Evolutionary conservation across 108 stramenopile genomes (phyloP).

Genomic region (Stephanodiscus triporus): DNA sequence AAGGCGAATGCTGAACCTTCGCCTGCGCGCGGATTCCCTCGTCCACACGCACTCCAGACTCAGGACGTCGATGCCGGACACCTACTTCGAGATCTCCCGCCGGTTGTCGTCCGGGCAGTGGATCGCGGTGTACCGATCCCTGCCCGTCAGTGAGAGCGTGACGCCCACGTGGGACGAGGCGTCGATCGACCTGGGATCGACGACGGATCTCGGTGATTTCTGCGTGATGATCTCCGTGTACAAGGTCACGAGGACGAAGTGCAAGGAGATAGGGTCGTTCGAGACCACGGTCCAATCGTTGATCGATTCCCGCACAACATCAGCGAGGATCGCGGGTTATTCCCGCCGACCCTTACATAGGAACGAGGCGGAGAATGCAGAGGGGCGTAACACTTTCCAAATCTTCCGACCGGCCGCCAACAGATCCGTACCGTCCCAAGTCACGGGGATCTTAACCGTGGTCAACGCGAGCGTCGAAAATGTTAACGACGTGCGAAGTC

Average conservation of each 20-base stretch:
- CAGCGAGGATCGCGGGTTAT: neutral
- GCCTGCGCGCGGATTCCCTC: conserved; percentile 32
- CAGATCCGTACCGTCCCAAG: conserved; percentile 12
- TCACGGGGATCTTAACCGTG: conserved; percentile 22
- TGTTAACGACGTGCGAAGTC: conserved; percentile 5
- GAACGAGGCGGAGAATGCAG: neutral
- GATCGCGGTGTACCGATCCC: conserved; percentile 68
- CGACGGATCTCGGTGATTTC: conserved; percentile 13
- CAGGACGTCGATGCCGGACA: conserved; percentile 23
- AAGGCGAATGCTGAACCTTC: conserved; percentile 19
- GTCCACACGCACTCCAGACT: conserved; percentile 36
- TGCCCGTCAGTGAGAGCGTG: conserved; percentile 49
- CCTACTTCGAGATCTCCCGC: conserved; percentile 37
- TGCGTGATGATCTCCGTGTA: conserved; percentile 20
- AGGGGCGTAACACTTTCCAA: conserved; percentile 9
- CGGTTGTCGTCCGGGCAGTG: conserved; percentile 11
- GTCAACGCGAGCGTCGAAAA: conserved; percentile 21
- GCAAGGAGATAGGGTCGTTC: conserved; percentile 45
- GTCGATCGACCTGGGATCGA: conserved; percentile 46
- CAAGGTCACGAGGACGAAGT: conserved; percentile 32
- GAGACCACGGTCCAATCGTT: conserved; percentile 25
- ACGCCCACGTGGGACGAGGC: conserved; percentile 63
- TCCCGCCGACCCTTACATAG: neutral
- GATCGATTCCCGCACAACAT: conserved; percentile 13
- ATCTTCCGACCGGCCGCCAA: conserved; percentile 6